Evolutionary conservation across 2,329 filamentous ascomycete species (phyloP).

Genomic region (Curvularia hawaiiensis): DNA sequence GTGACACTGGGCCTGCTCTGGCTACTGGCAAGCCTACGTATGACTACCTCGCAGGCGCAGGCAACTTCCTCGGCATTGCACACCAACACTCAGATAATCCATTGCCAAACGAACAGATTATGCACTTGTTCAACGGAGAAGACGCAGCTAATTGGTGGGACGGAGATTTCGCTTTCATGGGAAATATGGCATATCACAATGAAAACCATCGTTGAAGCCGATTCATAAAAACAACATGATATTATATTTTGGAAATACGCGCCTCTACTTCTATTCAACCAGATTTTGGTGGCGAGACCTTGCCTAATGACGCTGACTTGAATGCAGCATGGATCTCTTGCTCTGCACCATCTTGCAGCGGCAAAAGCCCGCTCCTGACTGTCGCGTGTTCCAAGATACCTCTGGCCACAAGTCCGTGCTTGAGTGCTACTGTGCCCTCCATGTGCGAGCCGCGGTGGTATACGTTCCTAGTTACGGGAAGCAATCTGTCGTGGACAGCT

Average conservation of each 20-base stretch:
- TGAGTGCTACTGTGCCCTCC: conserved; percentile 59
- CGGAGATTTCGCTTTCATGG: conserved; percentile 9
- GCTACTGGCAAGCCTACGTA: conserved; percentile 10
- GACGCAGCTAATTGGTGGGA: conserved; percentile 27
- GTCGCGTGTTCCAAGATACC: conserved; percentile 58
- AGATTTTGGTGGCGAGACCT: conserved; percentile 33
- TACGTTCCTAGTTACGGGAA: conserved; percentile 60
- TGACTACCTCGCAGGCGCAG: conserved; percentile 18
- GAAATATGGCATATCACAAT: conserved; percentile 6
- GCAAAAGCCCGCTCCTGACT: conserved; percentile 56
- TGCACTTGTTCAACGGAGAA: conserved; percentile 30
- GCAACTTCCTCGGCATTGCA: conserved; percentile 31
- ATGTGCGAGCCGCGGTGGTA: conserved; percentile 62
- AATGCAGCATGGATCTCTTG: conserved; percentile 52
- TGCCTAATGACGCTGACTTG: conserved; percentile 40
- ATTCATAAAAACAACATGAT: background rate
- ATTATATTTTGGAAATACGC: background rate
- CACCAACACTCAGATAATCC: conserved; percentile 33
- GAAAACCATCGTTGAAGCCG: background rate
- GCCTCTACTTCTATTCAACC: conserved; percentile 7
- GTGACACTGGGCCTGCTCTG: conserved; percentile 1
- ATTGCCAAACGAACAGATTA: conserved; percentile 29
- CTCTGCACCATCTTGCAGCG: conserved; percentile 51
- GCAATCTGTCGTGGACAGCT: conserved; percentile 56
- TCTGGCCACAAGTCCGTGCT: conserved; percentile 58